Percentiles rank a stretch among this genome's conserved stretches.
Conservation (phyloP, 2,329 filamentous ascomycete species). For the Cladosporium colombiae region DNA sequence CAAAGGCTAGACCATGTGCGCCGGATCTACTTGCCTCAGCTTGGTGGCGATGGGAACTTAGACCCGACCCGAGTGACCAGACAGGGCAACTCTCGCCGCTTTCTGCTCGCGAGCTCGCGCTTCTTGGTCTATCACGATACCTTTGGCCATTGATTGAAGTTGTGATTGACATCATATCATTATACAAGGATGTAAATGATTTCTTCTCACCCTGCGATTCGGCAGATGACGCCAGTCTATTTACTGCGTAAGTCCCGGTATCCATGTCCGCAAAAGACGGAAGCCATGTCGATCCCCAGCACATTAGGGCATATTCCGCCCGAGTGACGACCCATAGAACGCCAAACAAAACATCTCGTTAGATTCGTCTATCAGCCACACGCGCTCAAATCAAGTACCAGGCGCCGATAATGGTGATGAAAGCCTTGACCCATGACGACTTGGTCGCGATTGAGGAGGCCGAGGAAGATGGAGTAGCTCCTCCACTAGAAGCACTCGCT, state of each 20-base stretch:
- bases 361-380: neutral
- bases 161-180: neutral
- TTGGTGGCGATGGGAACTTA: neutral
- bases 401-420: neutral
- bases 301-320: neutral
- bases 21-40: slow-evolving; percentile 8
- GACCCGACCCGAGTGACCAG: neutral
- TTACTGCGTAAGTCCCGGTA: neutral
- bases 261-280: neutral
- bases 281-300: neutral
- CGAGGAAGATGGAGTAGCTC: neutral
- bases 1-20: slow-evolving; percentile 4
- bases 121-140: neutral
- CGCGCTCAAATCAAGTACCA: neutral
- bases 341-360: neutral
- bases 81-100: neutral
- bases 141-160: neutral
- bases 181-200: neutral
- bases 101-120: neutral
- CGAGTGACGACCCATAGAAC: neutral
- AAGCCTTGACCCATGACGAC: neutral
- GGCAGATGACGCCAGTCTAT: neutral
- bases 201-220: neutral
- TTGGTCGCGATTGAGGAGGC: neutral
- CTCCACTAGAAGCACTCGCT: neutral